Percentiles rank a stretch among this genome's conserved stretches.
Evolutionary conservation across 208 protist species (phyloP).

Genomic region (Trypanosoma caninum): DNA sequence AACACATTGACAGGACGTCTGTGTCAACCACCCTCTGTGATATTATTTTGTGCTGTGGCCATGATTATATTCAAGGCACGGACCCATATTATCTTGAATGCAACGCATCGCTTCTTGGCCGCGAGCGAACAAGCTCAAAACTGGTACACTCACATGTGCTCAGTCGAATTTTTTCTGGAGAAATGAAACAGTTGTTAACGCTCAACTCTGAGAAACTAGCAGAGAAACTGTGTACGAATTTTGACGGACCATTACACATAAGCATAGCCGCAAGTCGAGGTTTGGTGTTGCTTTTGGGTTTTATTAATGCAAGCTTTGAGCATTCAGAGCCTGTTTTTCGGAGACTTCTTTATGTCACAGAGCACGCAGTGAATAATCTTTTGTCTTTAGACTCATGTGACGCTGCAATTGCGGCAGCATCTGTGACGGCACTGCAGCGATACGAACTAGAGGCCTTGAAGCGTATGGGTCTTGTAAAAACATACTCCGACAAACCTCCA

Average conservation of each 20-base stretch:
- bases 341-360: conserved; percentile 33
- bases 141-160: conserved; percentile 13
- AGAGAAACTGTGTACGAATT: conserved; percentile 30
- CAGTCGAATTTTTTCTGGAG: conserved; percentile 30
- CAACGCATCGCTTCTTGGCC: conserved; percentile 23
- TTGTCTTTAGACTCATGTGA: conserved; percentile 52
- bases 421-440: conserved; percentile 30
- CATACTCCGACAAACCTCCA: conserved; percentile 67
- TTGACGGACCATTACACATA: conserved; percentile 30
- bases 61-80: conserved; percentile 72
- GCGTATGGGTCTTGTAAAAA: conserved; percentile 75
- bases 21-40: conserved; percentile 43
- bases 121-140: conserved; percentile 15
- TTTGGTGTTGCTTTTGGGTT: conserved; percentile 59
- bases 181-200: conserved; percentile 37
- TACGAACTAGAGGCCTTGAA: conserved; percentile 64
- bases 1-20: conserved; percentile 29
- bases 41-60: conserved; percentile 68
- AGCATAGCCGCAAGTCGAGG: conserved; percentile 68
- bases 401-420: conserved; percentile 67
- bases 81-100: conserved; percentile 59
- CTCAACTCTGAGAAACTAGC: conserved; percentile 39
- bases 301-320: not conserved
- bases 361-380: conserved; percentile 52
- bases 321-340: conserved; percentile 36